Base-by-base conservation (phyloP, 257 asterid species). In the Nicotiana tabacum region DNA sequence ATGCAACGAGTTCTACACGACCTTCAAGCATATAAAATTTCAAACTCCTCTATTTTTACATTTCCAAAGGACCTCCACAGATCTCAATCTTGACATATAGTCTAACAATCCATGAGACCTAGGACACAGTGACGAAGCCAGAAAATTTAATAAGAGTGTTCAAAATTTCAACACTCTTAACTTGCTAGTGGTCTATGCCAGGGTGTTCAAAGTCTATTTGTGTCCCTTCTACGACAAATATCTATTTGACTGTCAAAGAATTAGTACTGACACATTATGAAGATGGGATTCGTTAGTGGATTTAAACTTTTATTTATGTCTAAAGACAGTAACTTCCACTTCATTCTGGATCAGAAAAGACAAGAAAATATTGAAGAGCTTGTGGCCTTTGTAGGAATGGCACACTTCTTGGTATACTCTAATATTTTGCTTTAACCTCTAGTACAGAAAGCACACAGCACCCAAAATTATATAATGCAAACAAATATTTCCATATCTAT, bases 391-490 rank as follows among this genome's bases (percentile, higher is more conserved):
- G 70, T 29, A 66, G 72, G 62, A 83, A 83, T 80, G 70, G 84
- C 96, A 90, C 96, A 87, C 92, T 90, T 69, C 83, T 81, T 68
- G 21, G 3, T 61, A 84, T 90, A 78, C 66, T 69, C 46, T 83
- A 91, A 76, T 81, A 76, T 27, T 18, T 70, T 53, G 18, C 37
- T 66, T 55, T 80, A 80, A 82, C 24, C 80, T 82, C 37, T 51
- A 39, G 81, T 83, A 86, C 88, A 93, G 87, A 83, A 82, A 53
- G 81, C 91, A 91, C 91, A 87, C 90, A 87, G 90, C 92, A 84
- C 83, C 87, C 83, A 39, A 12, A 84, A 84, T 76, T 82, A 83
- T 83, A 84, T 27, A 70, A 24, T 51, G 43, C 43, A 27, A 76
- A 60, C 6, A 62, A 21, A 17, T 24, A 46, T 55, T 33, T 48